A percentile compares a stretch with the other conserved stretches of the same genome.
These are phyloP conservation scores for Zygosaccharomyces bisporus DNA, from an alignment of 805 yeast genomes.

Conservation along the genomic window DNA sequence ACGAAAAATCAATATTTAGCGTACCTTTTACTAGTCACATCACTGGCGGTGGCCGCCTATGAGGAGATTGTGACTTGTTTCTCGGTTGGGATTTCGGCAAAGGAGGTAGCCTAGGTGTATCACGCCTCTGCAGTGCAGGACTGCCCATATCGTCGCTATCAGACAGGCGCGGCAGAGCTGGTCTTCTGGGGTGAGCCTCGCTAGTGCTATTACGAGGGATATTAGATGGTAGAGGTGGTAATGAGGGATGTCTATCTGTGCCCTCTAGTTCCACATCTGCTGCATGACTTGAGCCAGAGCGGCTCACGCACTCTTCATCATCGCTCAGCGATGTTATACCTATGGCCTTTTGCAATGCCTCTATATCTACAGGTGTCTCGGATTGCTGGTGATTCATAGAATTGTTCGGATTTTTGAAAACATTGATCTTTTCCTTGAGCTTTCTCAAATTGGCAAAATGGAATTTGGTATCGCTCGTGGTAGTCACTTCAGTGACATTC, in stretches of 20 bases:
- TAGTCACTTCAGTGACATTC: conserved; percentile 22
- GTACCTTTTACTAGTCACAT: background rate
- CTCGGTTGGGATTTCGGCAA: conserved; percentile 14
- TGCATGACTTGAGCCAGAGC: background rate
- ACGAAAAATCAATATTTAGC: too few species aligned
- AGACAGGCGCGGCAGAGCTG: conserved; percentile 13
- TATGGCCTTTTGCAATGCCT: conserved; percentile 37
- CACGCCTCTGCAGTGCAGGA: background rate
- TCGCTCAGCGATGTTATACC: conserved; percentile 27
- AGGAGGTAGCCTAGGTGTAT: conserved; percentile 15
- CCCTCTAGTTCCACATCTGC: background rate
- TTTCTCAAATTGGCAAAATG: conserved; percentile 37
- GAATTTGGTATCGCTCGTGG: conserved; percentile 33
- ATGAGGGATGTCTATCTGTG: conserved; percentile 20
- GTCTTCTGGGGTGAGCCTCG: conserved; percentile 11
- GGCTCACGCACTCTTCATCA: conserved; percentile 14
- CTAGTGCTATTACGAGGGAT: background rate
- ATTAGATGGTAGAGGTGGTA: conserved; percentile 29
- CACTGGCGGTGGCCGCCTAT: conserved; percentile 17
- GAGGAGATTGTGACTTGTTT: conserved; percentile 15
- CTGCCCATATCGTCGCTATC: background rate
- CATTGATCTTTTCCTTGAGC: conserved; percentile 34
- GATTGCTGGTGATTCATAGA: conserved; percentile 15
- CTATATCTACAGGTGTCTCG: conserved; percentile 31
- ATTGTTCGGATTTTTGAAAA: conserved; percentile 32